A percentile compares a stretch with the other conserved stretches of the same genome.
These are phyloP conservation scores for Cercospora citrullina DNA, from an alignment of 2,329 filamentous ascomycete genomes.

Conservation along the genomic window DNA sequence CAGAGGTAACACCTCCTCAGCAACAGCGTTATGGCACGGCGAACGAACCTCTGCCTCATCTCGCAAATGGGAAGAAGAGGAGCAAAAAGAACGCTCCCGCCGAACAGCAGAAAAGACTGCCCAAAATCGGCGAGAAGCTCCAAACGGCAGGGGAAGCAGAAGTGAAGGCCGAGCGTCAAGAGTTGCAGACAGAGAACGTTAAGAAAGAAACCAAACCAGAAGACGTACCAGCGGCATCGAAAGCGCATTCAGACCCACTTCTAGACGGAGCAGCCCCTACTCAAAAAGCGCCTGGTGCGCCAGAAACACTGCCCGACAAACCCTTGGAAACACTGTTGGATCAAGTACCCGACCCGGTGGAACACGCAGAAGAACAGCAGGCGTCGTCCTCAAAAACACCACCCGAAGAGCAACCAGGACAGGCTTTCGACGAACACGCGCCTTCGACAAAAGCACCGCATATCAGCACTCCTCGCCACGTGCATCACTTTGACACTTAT, in stretches of 20 bases:
- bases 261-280: conserved; percentile 25
- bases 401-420: conserved; percentile 29
- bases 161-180: conserved; percentile 23
- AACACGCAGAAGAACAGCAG: conserved; percentile 27
- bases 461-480: conserved; percentile 72
- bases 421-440: conserved; percentile 44
- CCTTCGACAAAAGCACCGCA: conserved; percentile 56
- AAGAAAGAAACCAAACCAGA: conserved; percentile 22
- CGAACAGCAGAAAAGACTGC: conserved; percentile 23
- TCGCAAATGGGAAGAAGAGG: conserved; percentile 33
- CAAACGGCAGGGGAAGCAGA: conserved; percentile 35
- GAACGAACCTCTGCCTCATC: conserved; percentile 47
- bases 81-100: conserved; percentile 24
- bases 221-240: conserved; percentile 16
- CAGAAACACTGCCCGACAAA: conserved; percentile 26
- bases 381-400: conserved; percentile 2
- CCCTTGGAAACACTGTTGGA: conserved; percentile 35
- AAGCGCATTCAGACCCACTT: conserved; percentile 28
- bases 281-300: conserved; percentile 15
- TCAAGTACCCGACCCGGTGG: conserved; percentile 31
- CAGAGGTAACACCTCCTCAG: conserved; percentile 32
- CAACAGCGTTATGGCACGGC: conserved; percentile 49
- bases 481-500: conserved; percentile 97
- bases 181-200: conserved; percentile 8
- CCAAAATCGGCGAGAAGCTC: conserved; percentile 37